Conservation (phyloP, 768 basidiomycete species). For the Cystofilobasidium capitatum region DNA sequence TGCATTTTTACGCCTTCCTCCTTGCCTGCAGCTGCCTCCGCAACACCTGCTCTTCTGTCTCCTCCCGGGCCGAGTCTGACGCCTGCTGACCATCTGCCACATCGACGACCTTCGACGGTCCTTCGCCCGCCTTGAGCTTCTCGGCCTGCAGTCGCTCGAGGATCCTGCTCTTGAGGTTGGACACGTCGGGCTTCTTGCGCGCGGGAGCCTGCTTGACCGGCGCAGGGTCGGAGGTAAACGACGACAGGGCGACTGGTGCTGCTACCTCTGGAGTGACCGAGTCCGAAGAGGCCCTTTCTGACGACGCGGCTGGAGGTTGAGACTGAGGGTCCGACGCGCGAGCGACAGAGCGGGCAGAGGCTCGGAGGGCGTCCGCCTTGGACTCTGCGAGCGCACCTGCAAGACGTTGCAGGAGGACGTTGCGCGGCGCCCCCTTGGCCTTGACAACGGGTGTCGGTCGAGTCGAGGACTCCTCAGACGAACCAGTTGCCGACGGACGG, state of each 20-base stretch:
- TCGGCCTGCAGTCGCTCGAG: conserved; percentile 17
- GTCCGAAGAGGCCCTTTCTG: not conserved
- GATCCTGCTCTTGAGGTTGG: conserved; percentile 12
- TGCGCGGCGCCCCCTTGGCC: not conserved
- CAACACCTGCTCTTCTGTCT: conserved; percentile 6
- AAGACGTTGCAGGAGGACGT: conserved; percentile 18
- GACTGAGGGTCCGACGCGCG: not conserved
- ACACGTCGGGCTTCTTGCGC: conserved; percentile 15
- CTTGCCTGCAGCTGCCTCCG: not conserved
- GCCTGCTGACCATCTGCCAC: not conserved
- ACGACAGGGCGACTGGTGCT: not conserved
- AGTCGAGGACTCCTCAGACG: too few relatives aligned
- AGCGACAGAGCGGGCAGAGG: not conserved
- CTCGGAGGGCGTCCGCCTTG: conserved; percentile 19
- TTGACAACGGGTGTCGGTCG: not conserved
- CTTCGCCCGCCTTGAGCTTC: not conserved
- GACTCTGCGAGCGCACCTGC: conserved; percentile 21
- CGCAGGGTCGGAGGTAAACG: not conserved
- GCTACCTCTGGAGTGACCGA: not conserved
- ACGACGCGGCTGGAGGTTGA: not conserved
- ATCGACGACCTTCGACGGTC: not conserved
- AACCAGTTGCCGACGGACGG: too few relatives aligned
- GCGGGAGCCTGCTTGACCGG: not conserved
- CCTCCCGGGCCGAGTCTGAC: not conserved
- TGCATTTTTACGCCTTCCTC: not conserved